phyloP scores from a whole-genome alignment of 495 filamentous ascomycete species.

The Aspergillus sclerotioniger region DNA sequence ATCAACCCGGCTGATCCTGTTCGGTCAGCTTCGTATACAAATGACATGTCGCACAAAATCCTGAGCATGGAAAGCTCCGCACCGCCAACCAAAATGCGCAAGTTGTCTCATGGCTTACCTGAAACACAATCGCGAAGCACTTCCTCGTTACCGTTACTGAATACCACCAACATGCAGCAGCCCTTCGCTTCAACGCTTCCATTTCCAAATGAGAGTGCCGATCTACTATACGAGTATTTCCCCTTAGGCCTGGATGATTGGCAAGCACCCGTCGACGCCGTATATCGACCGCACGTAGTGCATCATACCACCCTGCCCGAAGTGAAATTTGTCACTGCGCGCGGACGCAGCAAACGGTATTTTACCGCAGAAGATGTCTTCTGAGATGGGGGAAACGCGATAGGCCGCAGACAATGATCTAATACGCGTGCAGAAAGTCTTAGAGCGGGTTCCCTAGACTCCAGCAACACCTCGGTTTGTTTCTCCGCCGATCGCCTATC shows the following conservation, averaged over 20 bases:
- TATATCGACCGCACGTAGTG: constrained; percentile 89
- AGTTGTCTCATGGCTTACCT: constrained; percentile 36
- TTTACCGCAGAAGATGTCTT: constrained; percentile 67
- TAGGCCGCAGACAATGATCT: not conserved
- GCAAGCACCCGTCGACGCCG: constrained; percentile 88
- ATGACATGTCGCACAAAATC: constrained; percentile 29
- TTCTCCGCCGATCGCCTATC: constrained; percentile 3
- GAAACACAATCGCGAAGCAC: constrained; percentile 33
- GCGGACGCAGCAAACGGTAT: constrained; percentile 75
- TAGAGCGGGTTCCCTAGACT: not conserved
- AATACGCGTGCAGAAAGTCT: not conserved
- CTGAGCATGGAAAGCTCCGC: constrained; percentile 28
- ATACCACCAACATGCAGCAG: constrained; percentile 39
- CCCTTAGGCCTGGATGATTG: constrained; percentile 86
- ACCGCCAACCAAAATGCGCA: constrained; percentile 45
- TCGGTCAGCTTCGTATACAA: constrained; percentile 26
- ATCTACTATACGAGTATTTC: constrained; percentile 89
- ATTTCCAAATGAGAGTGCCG: constrained; percentile 69
- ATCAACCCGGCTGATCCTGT: constrained; percentile 23
- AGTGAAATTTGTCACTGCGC: constrained; percentile 66
- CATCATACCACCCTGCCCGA: constrained; percentile 83
- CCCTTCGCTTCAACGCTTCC: constrained; percentile 41
- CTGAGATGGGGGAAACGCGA: constrained; percentile 14
- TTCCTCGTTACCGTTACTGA: constrained; percentile 35
- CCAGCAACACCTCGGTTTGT: not conserved